Percentiles rank a stretch among this genome's conserved stretches.
Evolutionary conservation across 805 yeast species (phyloP).

Genomic region (Pichia deserticola): DNA sequence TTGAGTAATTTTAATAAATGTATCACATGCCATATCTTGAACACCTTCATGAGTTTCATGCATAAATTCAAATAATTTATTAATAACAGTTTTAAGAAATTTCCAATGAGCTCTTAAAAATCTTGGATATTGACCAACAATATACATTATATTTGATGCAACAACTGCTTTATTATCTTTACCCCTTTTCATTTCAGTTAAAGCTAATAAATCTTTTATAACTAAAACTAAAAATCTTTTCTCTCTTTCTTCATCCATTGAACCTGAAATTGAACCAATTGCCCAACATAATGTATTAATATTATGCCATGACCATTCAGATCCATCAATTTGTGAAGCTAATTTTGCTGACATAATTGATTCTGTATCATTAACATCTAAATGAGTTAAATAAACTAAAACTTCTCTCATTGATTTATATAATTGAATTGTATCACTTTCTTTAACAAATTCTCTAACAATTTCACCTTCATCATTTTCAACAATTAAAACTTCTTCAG

Average conservation of each 20-base stretch:
- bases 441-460: slow-evolving; percentile 94
- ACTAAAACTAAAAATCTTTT: slow-evolving; percentile 89
- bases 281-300: slow-evolving; percentile 99
- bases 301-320: slow-evolving; percentile 99
- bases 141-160: slow-evolving; percentile 99
- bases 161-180: slow-evolving; percentile 98
- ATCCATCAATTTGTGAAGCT: slow-evolving; percentile 87
- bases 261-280: slow-evolving; percentile 96
- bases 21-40: slow-evolving; percentile 99
- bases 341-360: slow-evolving; percentile 87
- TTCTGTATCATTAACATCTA: slow-evolving; percentile 91
- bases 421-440: slow-evolving; percentile 91
- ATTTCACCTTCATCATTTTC: slow-evolving; percentile 99
- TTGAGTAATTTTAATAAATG: slow-evolving; percentile 89
- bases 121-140: slow-evolving; percentile 98
- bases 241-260: slow-evolving; percentile 97
- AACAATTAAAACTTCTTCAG: slow-evolving; percentile 94
- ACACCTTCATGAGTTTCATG: slow-evolving; percentile 99
- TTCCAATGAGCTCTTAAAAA: slow-evolving; percentile 98
- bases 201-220: slow-evolving; percentile 81
- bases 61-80: slow-evolving; percentile 95
- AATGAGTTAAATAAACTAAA: slow-evolving; percentile 87
- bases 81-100: slow-evolving; percentile 89
- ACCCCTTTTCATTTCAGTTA: slow-evolving; percentile 94
- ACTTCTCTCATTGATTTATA: slow-evolving; percentile 96